phyloP scores from a whole-genome alignment of 1,284 basidiomycete genomes.

The Trametes hirsuta region DNA sequence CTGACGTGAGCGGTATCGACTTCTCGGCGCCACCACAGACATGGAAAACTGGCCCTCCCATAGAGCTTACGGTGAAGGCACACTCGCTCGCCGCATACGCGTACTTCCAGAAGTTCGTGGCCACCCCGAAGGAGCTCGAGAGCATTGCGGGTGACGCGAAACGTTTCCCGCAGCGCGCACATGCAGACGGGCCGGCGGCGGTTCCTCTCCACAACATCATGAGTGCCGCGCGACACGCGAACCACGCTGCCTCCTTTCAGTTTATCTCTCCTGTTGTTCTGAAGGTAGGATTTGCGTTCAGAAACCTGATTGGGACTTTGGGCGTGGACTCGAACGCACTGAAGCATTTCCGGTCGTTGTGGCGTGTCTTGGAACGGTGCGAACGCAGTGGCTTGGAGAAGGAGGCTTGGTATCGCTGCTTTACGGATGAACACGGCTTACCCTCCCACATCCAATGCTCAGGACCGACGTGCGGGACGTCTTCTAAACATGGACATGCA shows the following conservation, averaged over 20 bases:
- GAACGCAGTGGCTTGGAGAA: neutral
- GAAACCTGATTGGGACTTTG: neutral
- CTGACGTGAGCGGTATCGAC: neutral
- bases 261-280: neutral
- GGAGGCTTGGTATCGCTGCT: no score
- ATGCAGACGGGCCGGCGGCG: neutral
- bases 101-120: neutral
- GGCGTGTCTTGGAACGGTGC: neutral
- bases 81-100: conserved; percentile 5
- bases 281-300: neutral
- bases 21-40: neutral
- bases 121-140: neutral
- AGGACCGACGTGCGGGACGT: no score
- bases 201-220: neutral
- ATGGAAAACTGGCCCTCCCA: neutral
- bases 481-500: no score
- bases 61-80: neutral
- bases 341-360: neutral
- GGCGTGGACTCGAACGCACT: neutral
- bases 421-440: no score
- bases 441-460: no score
- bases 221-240: neutral
- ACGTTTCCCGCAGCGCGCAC: neutral
- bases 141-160: neutral
- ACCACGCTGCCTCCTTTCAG: neutral